Evolutionary conservation across 1,284 basidiomycete genomes (phyloP).

Genomic region (Apiotrichum porosum): DNA sequence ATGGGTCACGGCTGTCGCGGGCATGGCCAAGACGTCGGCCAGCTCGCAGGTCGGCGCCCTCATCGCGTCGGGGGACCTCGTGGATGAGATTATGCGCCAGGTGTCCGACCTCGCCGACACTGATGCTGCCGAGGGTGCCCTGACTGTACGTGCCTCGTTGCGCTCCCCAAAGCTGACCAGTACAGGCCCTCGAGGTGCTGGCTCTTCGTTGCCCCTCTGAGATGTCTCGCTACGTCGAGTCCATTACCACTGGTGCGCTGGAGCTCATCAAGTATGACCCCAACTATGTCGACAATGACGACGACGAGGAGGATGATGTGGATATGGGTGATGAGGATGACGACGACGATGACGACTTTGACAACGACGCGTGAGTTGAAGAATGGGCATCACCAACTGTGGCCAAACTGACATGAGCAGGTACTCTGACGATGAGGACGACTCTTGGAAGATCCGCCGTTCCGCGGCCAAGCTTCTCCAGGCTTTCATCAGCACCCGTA

Average conservation of each 20-base stretch:
- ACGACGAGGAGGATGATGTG: constrained; percentile 62
- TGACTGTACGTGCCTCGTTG: constrained; percentile 31
- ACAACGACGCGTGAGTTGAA: constrained; percentile 70
- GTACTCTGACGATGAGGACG: constrained; percentile 96
- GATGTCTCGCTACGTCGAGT: constrained; percentile 64
- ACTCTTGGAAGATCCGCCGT: constrained; percentile 96
- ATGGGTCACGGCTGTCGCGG: constrained; percentile 33
- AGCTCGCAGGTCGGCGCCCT: constrained; percentile 27
- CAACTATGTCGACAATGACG: constrained; percentile 72
- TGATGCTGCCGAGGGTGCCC: constrained; percentile 42
- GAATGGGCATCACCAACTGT: constrained; percentile 39
- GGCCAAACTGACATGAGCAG: constrained; percentile 46
- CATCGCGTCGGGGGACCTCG: constrained; percentile 28
- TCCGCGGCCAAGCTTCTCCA: constrained; percentile 85
- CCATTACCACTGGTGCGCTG: constrained; percentile 65
- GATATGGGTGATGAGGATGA: constrained; percentile 37
- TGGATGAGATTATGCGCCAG: constrained; percentile 28
- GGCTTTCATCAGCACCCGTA: constrained; percentile 78
- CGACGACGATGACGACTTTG: constrained; percentile 54
- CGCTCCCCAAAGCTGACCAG: too few relatives aligned
- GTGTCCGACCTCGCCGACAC: constrained; percentile 30
- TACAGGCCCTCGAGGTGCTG: constrained; percentile 73
- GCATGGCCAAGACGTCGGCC: constrained; percentile 33
- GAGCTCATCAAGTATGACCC: constrained; percentile 90
- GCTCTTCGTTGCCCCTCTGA: constrained; percentile 78